Evolutionary conservation across 1,284 basidiomycete genomes (phyloP).

Genomic region (Ganoderma boninense): DNA sequence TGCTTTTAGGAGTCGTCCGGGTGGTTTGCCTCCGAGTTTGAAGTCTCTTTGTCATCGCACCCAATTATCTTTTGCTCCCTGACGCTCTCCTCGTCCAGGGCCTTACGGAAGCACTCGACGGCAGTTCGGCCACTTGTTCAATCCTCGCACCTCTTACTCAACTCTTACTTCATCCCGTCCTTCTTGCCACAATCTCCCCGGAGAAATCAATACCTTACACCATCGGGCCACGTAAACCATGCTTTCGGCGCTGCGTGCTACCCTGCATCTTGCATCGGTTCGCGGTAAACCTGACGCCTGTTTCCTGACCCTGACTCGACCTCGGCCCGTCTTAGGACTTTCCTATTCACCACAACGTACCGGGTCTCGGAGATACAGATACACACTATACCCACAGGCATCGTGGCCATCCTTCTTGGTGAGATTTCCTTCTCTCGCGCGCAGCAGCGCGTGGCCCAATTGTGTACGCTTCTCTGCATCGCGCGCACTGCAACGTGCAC

Average conservation of each 20-base stretch:
- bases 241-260: not conserved
- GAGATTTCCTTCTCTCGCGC: not conserved
- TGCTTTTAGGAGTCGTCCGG: not conserved
- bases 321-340: not conserved
- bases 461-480: slow-evolving; percentile 9
- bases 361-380: not conserved
- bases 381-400: not conserved
- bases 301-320: not conserved
- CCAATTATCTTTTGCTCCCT: not conserved
- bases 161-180: not conserved
- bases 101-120: not conserved
- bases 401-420: not conserved
- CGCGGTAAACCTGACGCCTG: not conserved
- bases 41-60: not conserved
- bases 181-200: no score
- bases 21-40: not conserved
- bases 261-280: not conserved
- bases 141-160: not conserved
- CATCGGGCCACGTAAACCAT: not conserved
- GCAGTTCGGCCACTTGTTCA: not conserved
- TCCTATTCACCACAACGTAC: not conserved
- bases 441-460: not conserved
- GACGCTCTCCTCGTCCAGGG: not conserved
- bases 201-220: not conserved
- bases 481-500: slow-evolving; percentile 1